Evolutionary conservation across 1,284 basidiomycete species (phyloP).

Genomic region (Apiotrichum porosum): DNA sequence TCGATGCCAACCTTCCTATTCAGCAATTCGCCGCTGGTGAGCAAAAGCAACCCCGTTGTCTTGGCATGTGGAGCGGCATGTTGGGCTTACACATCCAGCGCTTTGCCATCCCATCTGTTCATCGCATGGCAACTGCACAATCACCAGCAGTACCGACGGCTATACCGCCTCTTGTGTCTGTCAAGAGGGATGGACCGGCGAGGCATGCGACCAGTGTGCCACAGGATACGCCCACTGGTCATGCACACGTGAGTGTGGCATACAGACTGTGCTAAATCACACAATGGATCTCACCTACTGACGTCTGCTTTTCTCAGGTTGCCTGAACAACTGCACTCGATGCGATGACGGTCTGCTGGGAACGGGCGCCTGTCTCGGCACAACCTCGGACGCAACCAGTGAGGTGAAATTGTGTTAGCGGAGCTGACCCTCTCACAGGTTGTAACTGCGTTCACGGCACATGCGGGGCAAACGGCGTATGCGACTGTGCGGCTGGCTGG

Average conservation of each 20-base stretch:
- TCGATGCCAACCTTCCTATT: neutral
- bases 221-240: slow-evolving; percentile 37
- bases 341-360: slow-evolving; percentile 49
- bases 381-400: slow-evolving; percentile 17
- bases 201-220: slow-evolving; percentile 34
- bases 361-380: slow-evolving; percentile 45
- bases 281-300: neutral
- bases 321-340: slow-evolving; percentile 37
- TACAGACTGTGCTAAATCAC: too few relatives aligned
- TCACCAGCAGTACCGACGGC: too few relatives aligned
- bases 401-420: neutral
- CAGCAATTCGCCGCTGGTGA: too few relatives aligned
- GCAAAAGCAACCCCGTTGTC: too few relatives aligned
- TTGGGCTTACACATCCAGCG: too few relatives aligned
- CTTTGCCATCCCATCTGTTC: too few relatives aligned
- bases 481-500: slow-evolving; percentile 50
- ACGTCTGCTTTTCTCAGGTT: too few relatives aligned
- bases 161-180: too few relatives aligned
- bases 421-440: slow-evolving; percentile 21
- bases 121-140: too few relatives aligned
- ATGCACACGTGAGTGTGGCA: slow-evolving; percentile 38
- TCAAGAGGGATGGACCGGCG: slow-evolving; percentile 31
- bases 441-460: slow-evolving; percentile 50
- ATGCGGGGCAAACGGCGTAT: slow-evolving; percentile 37
- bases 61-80: neutral